Evolutionary conservation across 2,329 filamentous ascomycete genomes (phyloP).

Genomic region (Tolypocladium inflatum): DNA sequence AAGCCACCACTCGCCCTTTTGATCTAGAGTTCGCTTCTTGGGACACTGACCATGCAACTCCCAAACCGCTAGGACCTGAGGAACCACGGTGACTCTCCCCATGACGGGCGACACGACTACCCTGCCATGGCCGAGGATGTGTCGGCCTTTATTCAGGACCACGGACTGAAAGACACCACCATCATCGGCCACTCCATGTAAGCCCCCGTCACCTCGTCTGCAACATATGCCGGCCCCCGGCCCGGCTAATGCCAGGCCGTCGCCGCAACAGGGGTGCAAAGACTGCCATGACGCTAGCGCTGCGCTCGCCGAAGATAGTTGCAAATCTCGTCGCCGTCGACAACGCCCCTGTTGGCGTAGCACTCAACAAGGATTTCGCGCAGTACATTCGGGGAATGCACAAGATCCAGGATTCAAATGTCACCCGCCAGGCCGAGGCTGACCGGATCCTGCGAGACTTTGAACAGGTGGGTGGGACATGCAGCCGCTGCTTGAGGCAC

Average conservation of each 20-base stretch:
- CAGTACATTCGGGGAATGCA: conserved; percentile 81
- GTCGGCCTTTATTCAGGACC: conserved; percentile 63
- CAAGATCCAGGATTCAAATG: conserved; percentile 58
- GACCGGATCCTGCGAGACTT: conserved; percentile 69
- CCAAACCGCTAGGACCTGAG: conserved; percentile 58
- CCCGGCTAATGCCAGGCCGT: background rate
- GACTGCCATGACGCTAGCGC: conserved; percentile 77
- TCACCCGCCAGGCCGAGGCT: conserved; percentile 66
- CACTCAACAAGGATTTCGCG: conserved; percentile 63
- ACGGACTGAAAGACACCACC: conserved; percentile 59
- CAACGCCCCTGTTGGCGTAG: conserved; percentile 80
- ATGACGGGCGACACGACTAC: conserved; percentile 70
- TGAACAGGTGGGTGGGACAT: conserved; percentile 44
- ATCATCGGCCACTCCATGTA: conserved; percentile 93
- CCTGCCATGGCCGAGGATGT: conserved; percentile 74
- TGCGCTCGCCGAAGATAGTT: conserved; percentile 58
- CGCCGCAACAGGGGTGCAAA: conserved; percentile 66
- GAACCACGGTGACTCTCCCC: conserved; percentile 88
- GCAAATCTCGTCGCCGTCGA: conserved; percentile 73
- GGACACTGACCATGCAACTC: background rate
- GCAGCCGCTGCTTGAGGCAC: background rate
- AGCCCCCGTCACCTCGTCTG: conserved; percentile 10
- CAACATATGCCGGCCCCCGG: background rate
- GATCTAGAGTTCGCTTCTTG: background rate
- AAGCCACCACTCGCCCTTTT: conserved; percentile 18